These are phyloP conservation scores for Debaryomyces castellii DNA, from an alignment of 805 yeast genomes.

Conservation along the genomic window DNA sequence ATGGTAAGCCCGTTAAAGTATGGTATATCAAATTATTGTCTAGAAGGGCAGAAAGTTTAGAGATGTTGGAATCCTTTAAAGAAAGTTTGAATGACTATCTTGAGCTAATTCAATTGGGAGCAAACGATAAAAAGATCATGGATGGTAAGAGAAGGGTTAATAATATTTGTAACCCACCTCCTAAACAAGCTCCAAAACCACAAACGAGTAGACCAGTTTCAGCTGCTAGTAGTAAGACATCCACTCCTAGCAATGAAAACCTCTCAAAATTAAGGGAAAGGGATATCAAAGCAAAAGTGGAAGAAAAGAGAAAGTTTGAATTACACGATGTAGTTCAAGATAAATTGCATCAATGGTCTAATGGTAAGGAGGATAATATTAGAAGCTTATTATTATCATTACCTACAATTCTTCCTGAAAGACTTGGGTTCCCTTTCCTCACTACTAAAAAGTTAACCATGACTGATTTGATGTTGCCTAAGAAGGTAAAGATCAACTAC, in stretches of 20 bases:
- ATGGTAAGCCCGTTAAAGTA: conserved; percentile 56
- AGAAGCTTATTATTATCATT: conserved; percentile 74
- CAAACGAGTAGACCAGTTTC: conserved; percentile 7
- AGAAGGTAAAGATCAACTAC: conserved; percentile 82
- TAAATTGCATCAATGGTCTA: conserved; percentile 60
- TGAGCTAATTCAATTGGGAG: conserved; percentile 61
- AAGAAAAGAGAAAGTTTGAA: conserved; percentile 47
- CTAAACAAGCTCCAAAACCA: conserved; percentile 12
- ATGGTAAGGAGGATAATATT: conserved; percentile 76
- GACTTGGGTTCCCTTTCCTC: conserved; percentile 28
- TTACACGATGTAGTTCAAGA: conserved; percentile 63
- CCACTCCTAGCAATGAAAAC: conserved; percentile 8
- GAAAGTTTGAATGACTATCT: conserved; percentile 65
- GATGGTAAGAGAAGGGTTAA: conserved; percentile 84
- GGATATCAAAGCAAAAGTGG: conserved; percentile 49
- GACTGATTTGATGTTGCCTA: conserved; percentile 81
- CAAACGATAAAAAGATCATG: conserved; percentile 59
- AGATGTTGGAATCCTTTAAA: conserved; percentile 68
- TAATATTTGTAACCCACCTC: conserved; percentile 56
- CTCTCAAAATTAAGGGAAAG: conserved; percentile 51
- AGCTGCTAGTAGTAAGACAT: conserved; percentile 1
- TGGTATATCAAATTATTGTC: conserved; percentile 72
- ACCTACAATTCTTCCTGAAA: conserved; percentile 55
- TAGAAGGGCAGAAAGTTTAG: conserved; percentile 81
- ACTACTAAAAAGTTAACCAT: conserved; percentile 46